Conservation (phyloP, 164 flowering plant species). For the Stephania cephalantha region DNA sequence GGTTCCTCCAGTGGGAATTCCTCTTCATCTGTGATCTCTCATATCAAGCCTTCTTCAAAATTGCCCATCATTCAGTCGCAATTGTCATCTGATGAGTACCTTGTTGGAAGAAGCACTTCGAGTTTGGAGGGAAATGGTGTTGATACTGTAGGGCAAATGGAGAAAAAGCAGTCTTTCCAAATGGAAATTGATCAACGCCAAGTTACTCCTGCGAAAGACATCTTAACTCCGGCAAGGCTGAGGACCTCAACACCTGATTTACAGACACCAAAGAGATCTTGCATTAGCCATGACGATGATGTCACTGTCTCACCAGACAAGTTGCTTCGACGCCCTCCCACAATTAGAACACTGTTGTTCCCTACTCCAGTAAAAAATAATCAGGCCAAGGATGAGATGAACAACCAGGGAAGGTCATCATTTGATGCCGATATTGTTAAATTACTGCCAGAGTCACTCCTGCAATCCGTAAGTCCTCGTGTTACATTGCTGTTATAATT, state of each 20-base stretch:
- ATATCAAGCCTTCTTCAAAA: conserved; percentile 16
- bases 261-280: conserved; percentile 51
- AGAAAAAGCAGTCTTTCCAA: conserved; percentile 14
- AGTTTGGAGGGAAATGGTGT: conserved; percentile 19
- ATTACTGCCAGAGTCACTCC: conserved; percentile 50
- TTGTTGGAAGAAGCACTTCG: conserved; percentile 3
- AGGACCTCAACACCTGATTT: conserved; percentile 55
- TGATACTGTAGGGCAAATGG: conserved; percentile 14
- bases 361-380: conserved; percentile 45
- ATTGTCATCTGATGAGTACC: not conserved
- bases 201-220: conserved; percentile 30
- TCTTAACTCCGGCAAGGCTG: conserved; percentile 45
- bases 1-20: conserved; percentile 13
- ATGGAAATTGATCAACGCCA: conserved; percentile 8
- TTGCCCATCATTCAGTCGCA: conserved; percentile 2
- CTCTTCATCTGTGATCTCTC: conserved; percentile 17
- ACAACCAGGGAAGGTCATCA: conserved; percentile 13
- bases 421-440: conserved; percentile 35
- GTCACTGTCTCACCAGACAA: conserved; percentile 31
- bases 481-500: not conserved
- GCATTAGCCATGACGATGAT: conserved; percentile 44
- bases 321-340: conserved; percentile 38
- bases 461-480: conserved; percentile 56
- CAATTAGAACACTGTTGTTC: conserved; percentile 46
- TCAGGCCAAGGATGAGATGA: conserved; percentile 14